Base-by-base conservation (phyloP, 2,329 filamentous ascomycete genomes). In the Arthrobotrys pseudoclavata region DNA sequence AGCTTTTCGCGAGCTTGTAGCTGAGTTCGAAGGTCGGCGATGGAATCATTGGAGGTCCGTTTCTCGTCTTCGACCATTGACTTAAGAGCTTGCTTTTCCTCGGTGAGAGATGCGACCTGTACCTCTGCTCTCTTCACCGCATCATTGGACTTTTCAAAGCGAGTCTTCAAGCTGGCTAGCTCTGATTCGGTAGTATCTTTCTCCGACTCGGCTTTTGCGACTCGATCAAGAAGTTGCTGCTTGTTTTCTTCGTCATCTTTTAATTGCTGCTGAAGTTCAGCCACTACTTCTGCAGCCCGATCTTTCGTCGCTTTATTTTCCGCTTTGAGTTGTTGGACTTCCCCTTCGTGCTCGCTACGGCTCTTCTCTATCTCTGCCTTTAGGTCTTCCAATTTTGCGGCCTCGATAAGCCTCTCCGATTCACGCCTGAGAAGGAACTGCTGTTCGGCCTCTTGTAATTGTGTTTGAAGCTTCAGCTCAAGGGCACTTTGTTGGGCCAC, bases 161-260 rank as follows among this genome's bases (percentile, higher is more conserved):
- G 47, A 18, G 40, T 26, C 18, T 45, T 70, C 9, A 66, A 40
- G n/a, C 15, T 20, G 20, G 60, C 20, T 12, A 76, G 34, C 9
- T 61, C 60, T 9, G 45, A 24, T 24, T 67, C 60, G 9, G 60
- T 26, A 9, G 26, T 26, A 26, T 76, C 72, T 40, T 67, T 76
- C 60, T 76, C 72, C 4, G 72, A 53, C 29, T 76, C 72, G 24
- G 72, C 66, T 22, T 76, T 76, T 3, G 72, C 72, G 29, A 76
- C 66, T 24, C 72, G 55, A 48, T 76, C 72, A 10, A 76, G 66
- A 12, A 76, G 61, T 15, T 76, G 72, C 37, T 76, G 72, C 34
- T 76, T 76, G 31, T 37, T 70, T 31, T 76, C 72, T 24, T 76
- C 72, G 4, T 76, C 72, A 12, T 76, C 72, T 7, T 67, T 70